phyloP scores from a whole-genome alignment of 805 yeast species.

The Metschnikowia sp. region DNA sequence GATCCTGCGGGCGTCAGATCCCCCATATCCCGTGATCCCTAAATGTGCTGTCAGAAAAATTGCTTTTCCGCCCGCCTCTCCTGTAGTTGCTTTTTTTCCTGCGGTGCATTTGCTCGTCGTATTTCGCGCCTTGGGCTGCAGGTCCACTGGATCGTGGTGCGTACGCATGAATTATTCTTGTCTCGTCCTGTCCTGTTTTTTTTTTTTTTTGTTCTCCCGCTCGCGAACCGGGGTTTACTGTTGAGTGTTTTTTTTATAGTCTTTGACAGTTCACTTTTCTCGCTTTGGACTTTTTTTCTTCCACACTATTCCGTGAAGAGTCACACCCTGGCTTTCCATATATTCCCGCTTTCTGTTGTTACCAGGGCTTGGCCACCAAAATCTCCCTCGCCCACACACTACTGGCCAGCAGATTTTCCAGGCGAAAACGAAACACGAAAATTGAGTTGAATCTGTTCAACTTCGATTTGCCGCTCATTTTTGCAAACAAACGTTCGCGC shows the following conservation, averaged over 20 bases:
- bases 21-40: too few relatives aligned
- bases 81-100: constrained; percentile 4
- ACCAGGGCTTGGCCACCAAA: too few relatives aligned
- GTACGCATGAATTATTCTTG: constrained; percentile 8
- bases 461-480: background rate
- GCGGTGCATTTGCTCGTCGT: constrained; percentile 9
- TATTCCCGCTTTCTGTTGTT: background rate
- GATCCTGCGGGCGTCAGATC: too few relatives aligned
- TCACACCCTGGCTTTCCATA: background rate
- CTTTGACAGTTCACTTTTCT: background rate
- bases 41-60: too few relatives aligned
- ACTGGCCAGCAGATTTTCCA: constrained; percentile 1
- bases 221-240: constrained; percentile 10
- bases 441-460: background rate
- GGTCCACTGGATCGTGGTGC: constrained; percentile 14
- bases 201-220: constrained; percentile 6
- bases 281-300: background rate
- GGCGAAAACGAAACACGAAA: background rate
- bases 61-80: background rate
- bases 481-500: background rate
- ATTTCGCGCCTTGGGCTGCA: constrained; percentile 14
- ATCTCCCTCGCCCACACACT: too few relatives aligned
- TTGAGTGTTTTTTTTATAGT: background rate
- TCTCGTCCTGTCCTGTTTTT: constrained; percentile 5
- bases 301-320: constrained; percentile 4